Evolutionary conservation across 495 filamentous ascomycete genomes (phyloP), one percentile per base, ranked within the genome.

Genomic region (Xanthoparmelia taractica): DNA sequence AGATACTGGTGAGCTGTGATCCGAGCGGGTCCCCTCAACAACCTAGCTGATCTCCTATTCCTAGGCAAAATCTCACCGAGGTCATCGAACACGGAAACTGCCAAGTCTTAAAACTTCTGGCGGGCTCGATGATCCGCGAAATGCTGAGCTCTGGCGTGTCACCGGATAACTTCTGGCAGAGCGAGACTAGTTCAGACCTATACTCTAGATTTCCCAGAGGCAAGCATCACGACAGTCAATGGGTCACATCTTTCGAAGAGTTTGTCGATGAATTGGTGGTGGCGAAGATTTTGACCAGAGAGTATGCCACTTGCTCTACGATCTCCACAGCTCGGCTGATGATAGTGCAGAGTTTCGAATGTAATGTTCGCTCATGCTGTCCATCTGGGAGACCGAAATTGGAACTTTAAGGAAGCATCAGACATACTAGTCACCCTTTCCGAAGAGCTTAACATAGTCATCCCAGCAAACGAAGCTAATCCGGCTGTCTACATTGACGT

Each of bases 401-500:
- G 56, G 54, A 58, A 57, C 25, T 27, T 55, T 4, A 36, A 45
- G 20, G 48, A 55, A n/a, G 52, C 66, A 23, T 41, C 57, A 27
- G 65, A 62, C 2, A 69, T 71, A 38, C 34, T 67, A 0, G 65
- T 71, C 13, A 67, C 63, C 27, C 41, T 66, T 8, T 37, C 56
- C 25, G 38, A 63, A 56, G 63, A 62, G 7, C 61, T 71, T 2
- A 65, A 27, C n/a, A 66, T 71, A 23, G 45, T 65, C 12, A 29
- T 71, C 40, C 68, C 67, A 25, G 34, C 62, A 8, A 63, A 58
- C 4, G 25, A 40, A 12, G 37, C 36, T 23, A 48, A 29, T 5
- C 34, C 57, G 17, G 60, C 69, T 13, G n/a, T 59, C 1, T 71
- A 69, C 37, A 56, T 71, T 23, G 69, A 69, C 47, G 31, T 71